Evolutionary conservation across 1,139 yeast genomes (phyloP), one percentile per base, ranked within the genome.

Genomic region (Candida labiduridarum): DNA sequence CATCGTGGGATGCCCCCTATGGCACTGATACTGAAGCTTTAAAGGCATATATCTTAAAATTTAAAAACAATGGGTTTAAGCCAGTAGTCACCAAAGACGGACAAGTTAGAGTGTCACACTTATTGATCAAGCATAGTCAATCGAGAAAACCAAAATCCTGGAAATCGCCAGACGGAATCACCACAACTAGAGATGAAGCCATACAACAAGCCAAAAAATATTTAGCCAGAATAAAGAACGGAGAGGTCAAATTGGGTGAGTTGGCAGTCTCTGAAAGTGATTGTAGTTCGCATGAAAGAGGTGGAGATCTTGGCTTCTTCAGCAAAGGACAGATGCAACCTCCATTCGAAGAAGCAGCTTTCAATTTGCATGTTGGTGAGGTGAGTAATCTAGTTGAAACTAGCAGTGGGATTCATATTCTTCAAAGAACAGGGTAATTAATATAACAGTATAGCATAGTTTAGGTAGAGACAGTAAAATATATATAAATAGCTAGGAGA

Each of bases 281-380:
- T 66, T 91, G 98, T 67, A 81, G 89, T 19, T 87, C 96, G 9
- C 96, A 89, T 59, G 76, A 87, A 44, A 84, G 89, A 61, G 91
- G 91, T 27, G 99, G 99, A 42, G 99, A 94, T 66, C 76, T 94
- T 61, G 99, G 99, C 0, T 84, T 73, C 64, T 94, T 94, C 64
- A 90, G 89, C 22, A 83, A 79, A 52, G 97, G 97, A 36, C 92
- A 87, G 62, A 94, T 94, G 99, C 98, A 94, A 66, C 96, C 96
- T 44, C 74, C 86, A 52, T 94, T 94, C 63, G 99, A 94, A 66
- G 85, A 85, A 53, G 96, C 96, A 2, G 87, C 97, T 0, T 92
- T 87, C 65, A 84, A 72, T 8, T 74, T 94, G 58, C 83, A 89
- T 59, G 85, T 91, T 10, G 97, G 96, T 15, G 96, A 91, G 64